Evolutionary conservation across 2,329 filamentous ascomycete species (phyloP).

Genomic region (Penicillium sp.): DNA sequence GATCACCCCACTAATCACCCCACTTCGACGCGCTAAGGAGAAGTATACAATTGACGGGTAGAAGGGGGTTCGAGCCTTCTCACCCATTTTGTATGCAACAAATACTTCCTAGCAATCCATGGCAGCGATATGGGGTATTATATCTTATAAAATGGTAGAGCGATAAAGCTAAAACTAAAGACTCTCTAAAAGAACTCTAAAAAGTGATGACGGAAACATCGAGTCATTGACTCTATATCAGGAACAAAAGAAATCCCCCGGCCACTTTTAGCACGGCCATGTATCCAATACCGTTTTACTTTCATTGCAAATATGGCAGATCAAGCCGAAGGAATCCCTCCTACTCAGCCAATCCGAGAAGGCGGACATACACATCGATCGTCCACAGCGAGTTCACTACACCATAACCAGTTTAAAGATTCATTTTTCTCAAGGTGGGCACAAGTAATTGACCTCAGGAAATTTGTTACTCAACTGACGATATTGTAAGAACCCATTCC

Average conservation of each 20-base stretch:
- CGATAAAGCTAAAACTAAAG: background rate
- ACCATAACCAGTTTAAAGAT: conserved; percentile 28
- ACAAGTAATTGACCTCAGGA: background rate
- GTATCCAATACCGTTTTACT: too few relatives aligned
- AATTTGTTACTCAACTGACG: background rate
- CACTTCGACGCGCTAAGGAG: background rate
- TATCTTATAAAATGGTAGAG: background rate
- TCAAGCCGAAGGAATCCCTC: background rate
- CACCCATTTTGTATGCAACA: too few relatives aligned
- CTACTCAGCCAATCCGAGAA: background rate
- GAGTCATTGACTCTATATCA: conserved; percentile 12
- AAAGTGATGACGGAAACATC: background rate
- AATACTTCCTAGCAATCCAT: too few relatives aligned
- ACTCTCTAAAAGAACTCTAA: background rate
- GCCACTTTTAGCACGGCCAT: background rate
- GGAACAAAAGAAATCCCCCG: background rate
- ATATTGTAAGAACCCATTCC: conserved; percentile 20
- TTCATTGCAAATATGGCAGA: background rate
- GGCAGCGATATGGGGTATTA: background rate
- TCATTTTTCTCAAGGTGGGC: conserved; percentile 22
- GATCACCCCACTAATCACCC: background rate
- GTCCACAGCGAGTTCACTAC: conserved; percentile 21
- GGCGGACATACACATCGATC: conserved; percentile 7
- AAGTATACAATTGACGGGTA: background rate
- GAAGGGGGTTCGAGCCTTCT: too few relatives aligned